Evolutionary conservation across 345 rosid species (phyloP).

Genomic region (Salix brachista): DNA sequence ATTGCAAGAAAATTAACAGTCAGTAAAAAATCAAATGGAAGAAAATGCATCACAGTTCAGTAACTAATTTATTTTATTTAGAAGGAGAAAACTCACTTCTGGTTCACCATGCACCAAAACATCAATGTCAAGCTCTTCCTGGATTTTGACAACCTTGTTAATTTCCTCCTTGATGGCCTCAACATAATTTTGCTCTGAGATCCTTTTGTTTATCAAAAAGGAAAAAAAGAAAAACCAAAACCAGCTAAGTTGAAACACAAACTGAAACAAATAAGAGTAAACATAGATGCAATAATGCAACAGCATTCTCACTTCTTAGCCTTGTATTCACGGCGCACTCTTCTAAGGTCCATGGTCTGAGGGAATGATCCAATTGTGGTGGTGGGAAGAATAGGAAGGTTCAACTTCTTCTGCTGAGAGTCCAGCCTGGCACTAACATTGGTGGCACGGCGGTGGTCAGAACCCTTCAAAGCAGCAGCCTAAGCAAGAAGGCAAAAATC

Average conservation of each 20-base stretch:
- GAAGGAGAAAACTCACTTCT: slow-evolving; percentile 48
- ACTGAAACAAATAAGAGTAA: not conserved
- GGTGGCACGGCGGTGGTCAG: slow-evolving; percentile 83
- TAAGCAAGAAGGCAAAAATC: slow-evolving; percentile 22
- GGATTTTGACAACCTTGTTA: slow-evolving; percentile 77
- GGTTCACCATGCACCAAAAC: slow-evolving; percentile 98
- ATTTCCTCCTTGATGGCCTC: slow-evolving; percentile 91
- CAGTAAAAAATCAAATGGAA: not conserved
- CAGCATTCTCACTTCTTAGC: slow-evolving; percentile 70
- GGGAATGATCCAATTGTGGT: slow-evolving; percentile 97
- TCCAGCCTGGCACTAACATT: slow-evolving; percentile 81
- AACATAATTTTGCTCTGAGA: slow-evolving; percentile 87
- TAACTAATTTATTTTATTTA: not conserved
- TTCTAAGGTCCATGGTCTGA: slow-evolving; percentile 85
- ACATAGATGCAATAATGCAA: not conserved
- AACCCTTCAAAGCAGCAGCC: slow-evolving; percentile 94
- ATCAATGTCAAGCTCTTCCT: slow-evolving; percentile 91
- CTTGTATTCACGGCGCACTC: slow-evolving; percentile 97
- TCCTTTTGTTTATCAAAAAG: slow-evolving; percentile 34
- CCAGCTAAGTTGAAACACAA: not conserved
- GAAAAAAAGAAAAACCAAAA: not conserved
- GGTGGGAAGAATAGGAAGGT: slow-evolving; percentile 94
- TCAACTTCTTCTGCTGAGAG: slow-evolving; percentile 91
- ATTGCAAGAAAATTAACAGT: not conserved
- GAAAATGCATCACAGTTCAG: not conserved